Evolutionary conservation across 2,329 filamentous ascomycete species (phyloP).

Genomic region (Calonectria multiphialidica): DNA sequence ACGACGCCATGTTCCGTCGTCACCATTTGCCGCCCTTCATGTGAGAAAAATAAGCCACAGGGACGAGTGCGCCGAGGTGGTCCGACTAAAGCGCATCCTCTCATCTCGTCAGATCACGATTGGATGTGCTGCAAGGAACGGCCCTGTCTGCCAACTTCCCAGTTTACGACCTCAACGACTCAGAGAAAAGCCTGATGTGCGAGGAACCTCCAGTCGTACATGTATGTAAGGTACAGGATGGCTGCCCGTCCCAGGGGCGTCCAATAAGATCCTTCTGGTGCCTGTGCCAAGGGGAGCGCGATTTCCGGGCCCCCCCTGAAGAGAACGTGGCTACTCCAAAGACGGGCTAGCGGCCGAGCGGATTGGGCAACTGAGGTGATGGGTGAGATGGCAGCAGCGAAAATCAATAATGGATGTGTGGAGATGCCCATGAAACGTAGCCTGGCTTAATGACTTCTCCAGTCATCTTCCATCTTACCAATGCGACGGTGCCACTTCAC

Average conservation of each 20-base stretch:
- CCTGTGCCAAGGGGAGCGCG: conserved; percentile 35
- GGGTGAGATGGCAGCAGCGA: conserved; percentile 15
- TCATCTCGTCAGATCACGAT: conserved; percentile 32
- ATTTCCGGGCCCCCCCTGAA: conserved; percentile 8
- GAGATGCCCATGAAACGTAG: conserved; percentile 23
- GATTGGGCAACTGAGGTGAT: neutral
- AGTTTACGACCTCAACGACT: conserved; percentile 24
- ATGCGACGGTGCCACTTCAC: conserved; percentile 24
- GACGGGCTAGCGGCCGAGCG: neutral
- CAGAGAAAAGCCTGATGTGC: neutral
- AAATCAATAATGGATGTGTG: conserved; percentile 13
- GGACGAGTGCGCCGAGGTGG: conserved; percentile 23
- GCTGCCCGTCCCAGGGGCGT: conserved; percentile 24
- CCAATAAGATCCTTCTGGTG: conserved; percentile 45
- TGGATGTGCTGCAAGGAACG: conserved; percentile 41
- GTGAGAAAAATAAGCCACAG: neutral
- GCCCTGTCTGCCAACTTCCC: conserved; percentile 37
- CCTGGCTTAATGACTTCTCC: conserved; percentile 7
- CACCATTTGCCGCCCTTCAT: neutral
- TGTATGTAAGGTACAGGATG: conserved; percentile 42
- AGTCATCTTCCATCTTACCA: conserved; percentile 12
- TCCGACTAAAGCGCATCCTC: conserved; percentile 32
- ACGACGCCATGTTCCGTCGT: neutral
- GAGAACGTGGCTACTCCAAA: neutral
- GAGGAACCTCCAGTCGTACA: neutral